These are phyloP conservation scores for Oxalis stricta DNA, from an alignment of 441 rosid genomes.

Conservation along the genomic window DNA sequence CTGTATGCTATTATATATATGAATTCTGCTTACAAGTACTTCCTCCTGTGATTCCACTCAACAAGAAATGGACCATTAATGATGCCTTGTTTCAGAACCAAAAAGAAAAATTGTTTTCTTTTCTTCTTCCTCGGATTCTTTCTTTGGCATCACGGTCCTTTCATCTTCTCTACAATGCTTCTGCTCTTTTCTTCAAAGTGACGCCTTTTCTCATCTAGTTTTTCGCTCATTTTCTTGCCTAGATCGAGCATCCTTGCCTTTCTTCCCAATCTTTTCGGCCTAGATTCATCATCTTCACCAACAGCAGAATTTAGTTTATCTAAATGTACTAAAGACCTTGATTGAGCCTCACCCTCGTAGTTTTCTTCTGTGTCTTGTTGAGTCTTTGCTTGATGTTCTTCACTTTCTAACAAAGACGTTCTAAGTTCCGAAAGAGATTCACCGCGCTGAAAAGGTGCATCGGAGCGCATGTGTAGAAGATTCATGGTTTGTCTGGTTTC, in stretches of 20 bases:
- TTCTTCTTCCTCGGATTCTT: not conserved
- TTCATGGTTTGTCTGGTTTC: slow-evolving; percentile 9
- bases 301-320: slow-evolving; percentile 13
- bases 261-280: slow-evolving; percentile 48
- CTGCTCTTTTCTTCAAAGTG: slow-evolving; percentile 69
- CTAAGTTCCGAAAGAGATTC: slow-evolving; percentile 36
- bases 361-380: slow-evolving; percentile 11
- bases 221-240: slow-evolving; percentile 86
- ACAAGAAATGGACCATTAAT: too few species aligned
- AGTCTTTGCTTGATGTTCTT: slow-evolving; percentile 21
- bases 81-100: too few species aligned
- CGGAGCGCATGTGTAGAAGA: slow-evolving; percentile 9
- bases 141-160: slow-evolving; percentile 33
- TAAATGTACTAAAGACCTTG: slow-evolving; percentile 14
- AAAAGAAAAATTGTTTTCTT: not conserved
- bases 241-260: slow-evolving; percentile 69
- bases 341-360: slow-evolving; percentile 18
- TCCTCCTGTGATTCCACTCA: too few species aligned
- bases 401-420: slow-evolving; percentile 33
- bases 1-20: too few species aligned
- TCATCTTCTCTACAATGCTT: slow-evolving; percentile 79
- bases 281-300: slow-evolving; percentile 46
- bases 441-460: slow-evolving; percentile 15
- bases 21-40: too few species aligned
- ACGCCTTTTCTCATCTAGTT: slow-evolving; percentile 79